These are phyloP conservation scores for Alectoria sarmentosa DNA, from an alignment of 495 filamentous ascomycete genomes.

Conservation along the genomic window DNA sequence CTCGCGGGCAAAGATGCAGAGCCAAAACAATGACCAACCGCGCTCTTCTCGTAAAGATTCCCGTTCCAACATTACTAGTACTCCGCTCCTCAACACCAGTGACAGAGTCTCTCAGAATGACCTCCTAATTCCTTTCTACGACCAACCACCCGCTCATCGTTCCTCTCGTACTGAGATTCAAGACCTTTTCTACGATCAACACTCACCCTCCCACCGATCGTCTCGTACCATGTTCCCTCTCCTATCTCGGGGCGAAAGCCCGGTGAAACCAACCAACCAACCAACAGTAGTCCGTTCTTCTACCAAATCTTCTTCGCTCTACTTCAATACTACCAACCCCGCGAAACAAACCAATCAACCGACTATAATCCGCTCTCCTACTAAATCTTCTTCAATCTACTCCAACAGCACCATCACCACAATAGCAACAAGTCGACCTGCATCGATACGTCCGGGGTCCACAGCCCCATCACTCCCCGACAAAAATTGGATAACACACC, in stretches of 20 bases:
- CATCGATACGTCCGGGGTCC: conserved; percentile 29
- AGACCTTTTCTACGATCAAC: conserved; percentile 23
- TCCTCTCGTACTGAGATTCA: conserved; percentile 35
- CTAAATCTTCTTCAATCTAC: conserved; percentile 25
- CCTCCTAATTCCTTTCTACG: conserved; percentile 31
- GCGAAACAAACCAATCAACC: conserved; percentile 20
- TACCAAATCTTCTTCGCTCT: conserved; percentile 23
- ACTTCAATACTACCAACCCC: conserved; percentile 25
- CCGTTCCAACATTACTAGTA: conserved; percentile 32
- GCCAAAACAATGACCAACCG: conserved; percentile 29
- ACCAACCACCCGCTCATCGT: conserved; percentile 34
- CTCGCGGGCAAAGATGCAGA: conserved; percentile 22
- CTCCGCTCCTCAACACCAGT: conserved; percentile 22
- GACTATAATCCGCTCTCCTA: conserved; percentile 21
- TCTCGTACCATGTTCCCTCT: conserved; percentile 30
- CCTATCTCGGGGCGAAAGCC: not conserved
- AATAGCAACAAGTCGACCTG: conserved; percentile 20
- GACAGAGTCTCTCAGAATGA: conserved; percentile 33
- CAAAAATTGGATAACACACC: conserved; percentile 55
- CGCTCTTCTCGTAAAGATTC: conserved; percentile 62
- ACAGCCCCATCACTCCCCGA: conserved; percentile 37
- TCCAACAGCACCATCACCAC: conserved; percentile 20
- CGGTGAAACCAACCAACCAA: conserved; percentile 33
- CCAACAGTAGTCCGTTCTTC: conserved; percentile 19
- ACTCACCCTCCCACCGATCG: conserved; percentile 35